Conservation (phyloP, 352 stramenopile species). For the Halophytophthora polymorphica region DNA sequence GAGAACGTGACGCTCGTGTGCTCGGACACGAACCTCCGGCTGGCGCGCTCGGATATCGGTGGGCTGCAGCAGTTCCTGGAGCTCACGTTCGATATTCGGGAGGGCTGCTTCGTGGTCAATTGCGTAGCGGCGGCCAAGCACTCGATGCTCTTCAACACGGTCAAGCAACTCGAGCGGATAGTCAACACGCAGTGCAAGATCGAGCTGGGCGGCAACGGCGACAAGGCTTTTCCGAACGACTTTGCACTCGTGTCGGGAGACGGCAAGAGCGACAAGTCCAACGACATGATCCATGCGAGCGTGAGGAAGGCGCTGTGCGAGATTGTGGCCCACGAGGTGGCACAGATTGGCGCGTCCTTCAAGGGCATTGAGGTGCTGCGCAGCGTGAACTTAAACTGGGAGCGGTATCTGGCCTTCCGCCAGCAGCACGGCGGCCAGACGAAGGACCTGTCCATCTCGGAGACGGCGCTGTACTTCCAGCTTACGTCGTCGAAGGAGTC, state of each 20-base stretch:
- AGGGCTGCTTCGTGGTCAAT: conserved; percentile 65
- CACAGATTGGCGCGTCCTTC: conserved; percentile 67
- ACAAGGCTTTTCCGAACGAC: conserved; percentile 48
- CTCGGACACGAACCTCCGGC: conserved; percentile 55
- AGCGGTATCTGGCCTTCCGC: conserved; percentile 81
- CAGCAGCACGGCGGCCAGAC: conserved; percentile 75
- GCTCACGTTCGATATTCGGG: conserved; percentile 78
- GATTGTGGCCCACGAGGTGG: conserved; percentile 82
- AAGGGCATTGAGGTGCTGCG: conserved; percentile 81
- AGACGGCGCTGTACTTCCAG: conserved; percentile 80
- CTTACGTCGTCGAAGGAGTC: conserved; percentile 82
- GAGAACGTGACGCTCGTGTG: conserved; percentile 67
- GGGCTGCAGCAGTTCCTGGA: conserved; percentile 75
- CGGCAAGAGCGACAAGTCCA: conserved; percentile 66
- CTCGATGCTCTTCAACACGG: conserved; percentile 39
- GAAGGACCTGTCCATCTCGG: conserved; percentile 81
- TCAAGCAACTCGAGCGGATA: conserved; percentile 67
- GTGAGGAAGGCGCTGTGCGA: conserved; percentile 75
- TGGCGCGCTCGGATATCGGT: conserved; percentile 70
- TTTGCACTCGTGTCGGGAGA: conserved; percentile 74
- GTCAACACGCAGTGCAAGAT: conserved; percentile 82
- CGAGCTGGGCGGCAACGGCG: conserved; percentile 42
- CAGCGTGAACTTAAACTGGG: conserved; percentile 81
- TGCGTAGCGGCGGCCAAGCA: conserved; percentile 67
- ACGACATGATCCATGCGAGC: conserved; percentile 64